Conservation (phyloP, 202 grass and related monocot species). For the Elaeis oleifera region DNA sequence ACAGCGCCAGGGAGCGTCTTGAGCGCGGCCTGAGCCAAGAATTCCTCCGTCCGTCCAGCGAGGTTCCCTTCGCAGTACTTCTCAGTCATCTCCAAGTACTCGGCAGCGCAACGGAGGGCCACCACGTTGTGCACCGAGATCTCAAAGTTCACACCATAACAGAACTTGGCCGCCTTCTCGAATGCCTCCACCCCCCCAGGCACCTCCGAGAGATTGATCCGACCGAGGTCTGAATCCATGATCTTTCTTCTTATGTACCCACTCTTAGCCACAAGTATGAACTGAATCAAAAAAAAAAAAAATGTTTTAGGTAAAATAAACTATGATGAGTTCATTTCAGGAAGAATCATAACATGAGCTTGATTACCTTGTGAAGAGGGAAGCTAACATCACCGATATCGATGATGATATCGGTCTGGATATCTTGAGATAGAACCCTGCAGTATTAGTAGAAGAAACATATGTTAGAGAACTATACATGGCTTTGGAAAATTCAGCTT, state of each 20-base stretch:
- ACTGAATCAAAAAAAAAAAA: background rate
- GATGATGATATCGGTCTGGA: constrained; percentile 48
- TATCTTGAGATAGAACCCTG: constrained; percentile 54
- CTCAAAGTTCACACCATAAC: constrained; percentile 76
- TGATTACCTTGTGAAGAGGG: constrained; percentile 81
- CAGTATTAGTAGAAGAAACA: background rate
- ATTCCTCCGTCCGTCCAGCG: constrained; percentile 48
- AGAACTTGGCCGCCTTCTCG: constrained; percentile 59
- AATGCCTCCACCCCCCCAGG: constrained; percentile 65
- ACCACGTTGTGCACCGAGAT: constrained; percentile 55
- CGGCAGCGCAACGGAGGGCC: constrained; percentile 44
- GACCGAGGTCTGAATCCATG: constrained; percentile 14
- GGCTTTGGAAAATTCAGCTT: too few species aligned
- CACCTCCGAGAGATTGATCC: constrained; percentile 37
- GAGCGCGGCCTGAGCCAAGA: constrained; percentile 42
- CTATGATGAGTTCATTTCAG: background rate
- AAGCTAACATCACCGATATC: constrained; percentile 46
- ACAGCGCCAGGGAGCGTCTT: constrained; percentile 44
- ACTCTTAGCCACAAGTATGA: constrained; percentile 60
- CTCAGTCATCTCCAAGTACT: constrained; percentile 68
- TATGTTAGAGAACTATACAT: background rate
- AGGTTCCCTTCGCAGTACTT: constrained; percentile 30
- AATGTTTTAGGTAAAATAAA: too few species aligned
- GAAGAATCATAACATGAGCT: background rate
- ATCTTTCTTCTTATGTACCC: constrained; percentile 54